A percentile compares a stretch with the other conserved stretches of the same genome.
These are phyloP conservation scores for Candida ponderosae DNA, from an alignment of 805 yeast species.

Conservation along the genomic window DNA sequence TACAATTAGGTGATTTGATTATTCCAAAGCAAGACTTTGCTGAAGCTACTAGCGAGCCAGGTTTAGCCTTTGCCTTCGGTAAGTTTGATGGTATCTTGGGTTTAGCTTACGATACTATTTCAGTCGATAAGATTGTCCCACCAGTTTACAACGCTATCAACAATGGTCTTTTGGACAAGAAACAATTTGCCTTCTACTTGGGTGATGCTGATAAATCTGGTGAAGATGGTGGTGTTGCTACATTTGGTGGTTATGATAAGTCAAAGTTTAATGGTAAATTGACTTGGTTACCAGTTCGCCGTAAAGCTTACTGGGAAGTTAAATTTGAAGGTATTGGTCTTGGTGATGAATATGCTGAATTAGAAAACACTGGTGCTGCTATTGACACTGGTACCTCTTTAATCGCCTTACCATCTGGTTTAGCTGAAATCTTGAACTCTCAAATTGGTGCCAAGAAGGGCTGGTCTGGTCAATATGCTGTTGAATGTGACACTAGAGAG, in stretches of 20 bases:
- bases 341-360: conserved; percentile 85
- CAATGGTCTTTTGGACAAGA: conserved; percentile 73
- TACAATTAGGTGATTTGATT: conserved; percentile 73
- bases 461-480: conserved; percentile 95
- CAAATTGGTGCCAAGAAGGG: conserved; percentile 96
- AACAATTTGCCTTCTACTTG: conserved; percentile 83
- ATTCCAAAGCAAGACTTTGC: conserved; percentile 92
- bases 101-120: conserved; percentile 84
- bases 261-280: conserved; percentile 72
- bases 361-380: conserved; percentile 87
- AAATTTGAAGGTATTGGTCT: conserved; percentile 82
- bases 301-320: conserved; percentile 99
- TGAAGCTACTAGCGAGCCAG: conserved; percentile 96
- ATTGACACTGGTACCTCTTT: conserved; percentile 98
- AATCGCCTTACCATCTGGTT: conserved; percentile 87
- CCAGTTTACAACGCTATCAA: conserved; percentile 87
- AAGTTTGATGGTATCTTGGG: conserved; percentile 98
- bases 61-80: conserved; percentile 96
- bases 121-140: conserved; percentile 86
- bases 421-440: conserved; percentile 91
- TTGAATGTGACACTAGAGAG: conserved; percentile 85
- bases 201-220: conserved; percentile 66
- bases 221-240: conserved; percentile 84
- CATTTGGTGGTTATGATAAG: conserved; percentile 91
- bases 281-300: conserved; percentile 95